Conservation (phyloP, 2,329 filamentous ascomycete genomes). For the Cercospora janseana region DNA sequence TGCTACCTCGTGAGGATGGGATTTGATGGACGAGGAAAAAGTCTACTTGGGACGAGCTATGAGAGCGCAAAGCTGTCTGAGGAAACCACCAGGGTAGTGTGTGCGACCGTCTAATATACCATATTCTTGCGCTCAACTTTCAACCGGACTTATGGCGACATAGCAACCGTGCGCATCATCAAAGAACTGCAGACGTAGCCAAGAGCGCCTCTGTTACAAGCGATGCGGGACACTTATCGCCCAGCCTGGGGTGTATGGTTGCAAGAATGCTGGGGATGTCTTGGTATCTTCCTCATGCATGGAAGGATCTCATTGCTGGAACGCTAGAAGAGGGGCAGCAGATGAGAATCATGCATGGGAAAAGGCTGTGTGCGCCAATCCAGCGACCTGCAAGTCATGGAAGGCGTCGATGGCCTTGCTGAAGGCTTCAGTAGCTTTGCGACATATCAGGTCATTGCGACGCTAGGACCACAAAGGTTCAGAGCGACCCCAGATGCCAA, state of each 20-base stretch:
- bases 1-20: no score
- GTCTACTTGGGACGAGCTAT: conserved; percentile 4
- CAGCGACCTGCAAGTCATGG: no score
- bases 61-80: conserved; percentile 6
- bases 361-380: conserved; percentile 7
- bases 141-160: conserved; percentile 12
- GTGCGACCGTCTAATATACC: conserved; percentile 19
- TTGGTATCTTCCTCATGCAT: conserved; percentile 15
- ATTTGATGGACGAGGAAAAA: conserved; percentile 2
- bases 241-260: conserved; percentile 13
- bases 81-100: neutral
- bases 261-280: conserved; percentile 11
- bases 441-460: neutral
- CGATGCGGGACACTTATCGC: conserved; percentile 14
- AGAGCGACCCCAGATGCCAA: conserved; percentile 12
- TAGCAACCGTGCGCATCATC: conserved; percentile 10
- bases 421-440: conserved; percentile 3
- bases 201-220: conserved; percentile 15
- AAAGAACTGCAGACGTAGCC: conserved; percentile 10
- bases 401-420: neutral
- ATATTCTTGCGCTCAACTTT: conserved; percentile 14
- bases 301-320: neutral
- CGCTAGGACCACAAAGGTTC: conserved; percentile 1
- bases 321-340: conserved; percentile 5
- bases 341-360: conserved; percentile 11